phyloP scores from a whole-genome alignment of 495 filamentous ascomycete species.

The Thermochaetoides thermophila region DNA sequence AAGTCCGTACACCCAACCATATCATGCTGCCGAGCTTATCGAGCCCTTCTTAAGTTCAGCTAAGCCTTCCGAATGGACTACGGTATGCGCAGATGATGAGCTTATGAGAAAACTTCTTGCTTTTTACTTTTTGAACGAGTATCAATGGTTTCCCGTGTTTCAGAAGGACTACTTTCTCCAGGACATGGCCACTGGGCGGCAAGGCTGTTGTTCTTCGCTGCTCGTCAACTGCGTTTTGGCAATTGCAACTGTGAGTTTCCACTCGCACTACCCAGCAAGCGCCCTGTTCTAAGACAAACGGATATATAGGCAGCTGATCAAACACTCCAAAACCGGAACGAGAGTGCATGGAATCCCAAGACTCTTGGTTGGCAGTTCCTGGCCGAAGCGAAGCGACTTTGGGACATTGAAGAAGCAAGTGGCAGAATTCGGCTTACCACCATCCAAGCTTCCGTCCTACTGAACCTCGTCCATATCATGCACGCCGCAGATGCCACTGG shows the following conservation, averaged over 20 bases:
- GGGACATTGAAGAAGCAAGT: constrained; percentile 17
- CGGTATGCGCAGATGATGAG: constrained; percentile 15
- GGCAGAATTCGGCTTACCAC: constrained; percentile 14
- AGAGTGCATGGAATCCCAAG: too few relatives aligned
- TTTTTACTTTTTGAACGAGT: constrained; percentile 19
- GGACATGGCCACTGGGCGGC: constrained; percentile 13
- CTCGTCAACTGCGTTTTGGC: constrained; percentile 21
- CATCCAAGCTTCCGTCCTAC: constrained; percentile 20
- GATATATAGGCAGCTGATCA: too few relatives aligned
- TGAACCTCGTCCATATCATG: constrained; percentile 14
- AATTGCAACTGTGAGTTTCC: constrained; percentile 20
- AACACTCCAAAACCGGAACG: too few relatives aligned
- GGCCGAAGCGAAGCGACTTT: constrained; percentile 24
- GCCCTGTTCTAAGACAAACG: too few relatives aligned
- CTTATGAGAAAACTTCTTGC: constrained; percentile 16
- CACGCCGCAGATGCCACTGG: constrained; percentile 22
- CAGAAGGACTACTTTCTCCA: constrained; percentile 21
- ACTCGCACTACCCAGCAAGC: too few relatives aligned
- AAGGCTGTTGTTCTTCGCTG: constrained; percentile 20
- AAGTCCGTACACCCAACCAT: constrained; percentile 10
- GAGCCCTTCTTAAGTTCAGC: constrained; percentile 14
- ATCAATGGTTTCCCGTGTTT: constrained; percentile 16
- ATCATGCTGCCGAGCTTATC: constrained; percentile 16
- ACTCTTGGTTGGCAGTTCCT: constrained; percentile 25
- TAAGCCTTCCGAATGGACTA: constrained; percentile 19